Percentiles rank a stretch among this genome's conserved stretches.
Evolutionary conservation across 2,329 filamentous ascomycete species (phyloP).

Genomic region (Aspergillus ustus): DNA sequence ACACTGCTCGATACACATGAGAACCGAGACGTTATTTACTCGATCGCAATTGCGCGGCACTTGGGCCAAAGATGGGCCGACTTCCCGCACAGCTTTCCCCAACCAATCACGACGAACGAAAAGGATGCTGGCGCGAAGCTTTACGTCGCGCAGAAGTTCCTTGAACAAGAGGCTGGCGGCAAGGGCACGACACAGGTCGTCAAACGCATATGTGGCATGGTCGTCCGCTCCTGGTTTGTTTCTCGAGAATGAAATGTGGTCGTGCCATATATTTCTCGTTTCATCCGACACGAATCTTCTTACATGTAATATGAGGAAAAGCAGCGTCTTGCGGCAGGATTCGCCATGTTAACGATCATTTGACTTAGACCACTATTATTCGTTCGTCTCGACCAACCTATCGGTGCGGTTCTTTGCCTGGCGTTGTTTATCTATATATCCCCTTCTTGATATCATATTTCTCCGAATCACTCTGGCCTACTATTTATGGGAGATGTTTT

Average conservation of each 20-base stretch:
- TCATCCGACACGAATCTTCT: constrained; percentile 20
- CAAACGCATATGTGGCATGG: constrained; percentile 71
- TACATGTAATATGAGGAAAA: constrained; percentile 26
- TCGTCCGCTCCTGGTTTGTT: constrained; percentile 61
- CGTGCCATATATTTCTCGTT: constrained; percentile 8
- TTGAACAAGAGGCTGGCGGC: constrained; percentile 66
- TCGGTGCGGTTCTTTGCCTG: constrained; percentile 14
- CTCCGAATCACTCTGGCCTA: constrained; percentile 19
- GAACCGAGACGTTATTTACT: constrained; percentile 89
- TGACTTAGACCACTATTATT: constrained; percentile 21
- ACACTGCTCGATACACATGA: constrained; percentile 77
- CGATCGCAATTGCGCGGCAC: constrained; percentile 78
- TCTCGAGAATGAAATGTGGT: constrained; percentile 37
- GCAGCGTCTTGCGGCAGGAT: constrained; percentile 23
- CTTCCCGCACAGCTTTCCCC: constrained; percentile 60
- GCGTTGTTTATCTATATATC: constrained; percentile 19
- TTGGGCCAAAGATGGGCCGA: constrained; percentile 69
- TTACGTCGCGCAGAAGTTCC: constrained; percentile 71
- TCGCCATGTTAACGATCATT: constrained; percentile 23
- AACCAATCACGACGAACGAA: constrained; percentile 66
- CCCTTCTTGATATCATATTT: constrained; percentile 13
- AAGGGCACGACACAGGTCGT: constrained; percentile 77
- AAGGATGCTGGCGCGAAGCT: constrained; percentile 69
- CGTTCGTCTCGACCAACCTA: constrained; percentile 11
- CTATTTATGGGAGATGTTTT: constrained; percentile 17